Base-by-base conservation (phyloP, 441 rosid genomes). In the Corymbia calophylla region DNA sequence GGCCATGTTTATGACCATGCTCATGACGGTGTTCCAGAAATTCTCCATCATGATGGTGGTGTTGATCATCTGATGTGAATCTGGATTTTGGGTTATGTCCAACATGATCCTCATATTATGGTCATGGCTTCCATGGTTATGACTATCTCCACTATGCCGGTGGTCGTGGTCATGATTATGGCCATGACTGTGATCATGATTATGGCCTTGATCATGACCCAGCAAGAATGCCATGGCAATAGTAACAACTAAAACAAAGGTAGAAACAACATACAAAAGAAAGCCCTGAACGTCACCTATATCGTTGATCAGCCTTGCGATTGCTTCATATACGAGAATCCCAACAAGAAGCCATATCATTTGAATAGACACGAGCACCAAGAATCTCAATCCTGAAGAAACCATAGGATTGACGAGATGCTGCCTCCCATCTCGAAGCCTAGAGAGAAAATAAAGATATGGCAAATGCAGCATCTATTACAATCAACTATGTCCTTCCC, bases 381-480 rank as follows among this genome's bases (percentile, higher is more conserved):
- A n/a, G n/a, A 25, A 95, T 94, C 94, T 94, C 95, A 77, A 95
- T 93, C 90, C 97, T 92, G 92, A 94, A 94, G 88, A 95, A 96
- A 23, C 97, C 98, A 86, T 95, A 96, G 44, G 98, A 93, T 88
- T 94, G 97, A 21, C 95, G 94, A 1, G 98, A 96, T 53, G 87
- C 95, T 5, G 97, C 97, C 88, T 95, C 97, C 97, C 98, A 96
- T 35, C 96, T 96, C 1, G 96, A 80, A 53, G 96, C 97, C 98
- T 97, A 94, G 35, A 96, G 90, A 19, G 95, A 95, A 87, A 95
- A 95, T 87, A 95, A 89, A 1, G 98, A 95, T 87, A 95, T 94
- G 5, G 96, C 96, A 88, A 95, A 95, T 29, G 96, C 96, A 35
- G 97, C 98, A 90, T 96, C 98, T 0, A 97, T 95, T 89, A 35